These are phyloP conservation scores for Irpex sp. DNA, from an alignment of 1,284 basidiomycete species.

Conservation along the genomic window DNA sequence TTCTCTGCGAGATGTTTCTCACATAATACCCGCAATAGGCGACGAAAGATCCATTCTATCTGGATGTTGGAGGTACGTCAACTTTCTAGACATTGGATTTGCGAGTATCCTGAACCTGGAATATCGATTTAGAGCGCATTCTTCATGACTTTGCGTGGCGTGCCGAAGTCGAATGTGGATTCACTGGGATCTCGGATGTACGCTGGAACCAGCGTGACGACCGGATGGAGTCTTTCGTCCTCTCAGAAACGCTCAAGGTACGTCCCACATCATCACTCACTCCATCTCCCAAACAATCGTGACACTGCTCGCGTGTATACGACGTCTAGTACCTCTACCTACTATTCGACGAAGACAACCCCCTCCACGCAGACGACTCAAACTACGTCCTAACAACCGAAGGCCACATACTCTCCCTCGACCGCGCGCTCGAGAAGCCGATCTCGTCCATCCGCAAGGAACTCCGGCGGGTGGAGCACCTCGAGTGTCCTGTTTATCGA, in stretches of 20 bases:
- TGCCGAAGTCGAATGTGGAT: conserved; percentile 80
- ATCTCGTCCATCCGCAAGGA: conserved; percentile 56
- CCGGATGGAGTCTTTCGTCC: conserved; percentile 90
- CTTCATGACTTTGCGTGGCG: conserved; percentile 72
- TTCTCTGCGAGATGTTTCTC: background rate
- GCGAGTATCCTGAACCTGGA: background rate
- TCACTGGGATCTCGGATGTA: conserved; percentile 80
- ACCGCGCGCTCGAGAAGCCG: conserved; percentile 47
- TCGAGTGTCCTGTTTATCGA: conserved; percentile 71
- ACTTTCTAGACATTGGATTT: background rate
- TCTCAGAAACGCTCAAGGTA: conserved; percentile 90
- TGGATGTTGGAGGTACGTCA: conserved; percentile 65
- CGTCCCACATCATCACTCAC: conserved; percentile 11
- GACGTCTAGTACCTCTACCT: conserved; percentile 78
- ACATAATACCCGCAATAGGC: conserved; percentile 49
- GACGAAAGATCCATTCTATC: conserved; percentile 87
- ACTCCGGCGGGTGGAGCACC: conserved; percentile 61
- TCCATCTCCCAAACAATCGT: background rate
- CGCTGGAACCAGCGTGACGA: conserved; percentile 80
- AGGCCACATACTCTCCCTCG: conserved; percentile 82
- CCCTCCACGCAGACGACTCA: conserved; percentile 69
- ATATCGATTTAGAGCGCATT: conserved; percentile 53
- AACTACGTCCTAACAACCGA: conserved; percentile 91
- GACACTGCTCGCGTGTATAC: background rate
- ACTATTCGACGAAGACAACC: conserved; percentile 85